Percentiles rank a stretch among this genome's conserved stretches.
These are phyloP conservation scores for Carnegiea gigantea DNA, from an alignment of 179 eudicot species.

Conservation along the genomic window DNA sequence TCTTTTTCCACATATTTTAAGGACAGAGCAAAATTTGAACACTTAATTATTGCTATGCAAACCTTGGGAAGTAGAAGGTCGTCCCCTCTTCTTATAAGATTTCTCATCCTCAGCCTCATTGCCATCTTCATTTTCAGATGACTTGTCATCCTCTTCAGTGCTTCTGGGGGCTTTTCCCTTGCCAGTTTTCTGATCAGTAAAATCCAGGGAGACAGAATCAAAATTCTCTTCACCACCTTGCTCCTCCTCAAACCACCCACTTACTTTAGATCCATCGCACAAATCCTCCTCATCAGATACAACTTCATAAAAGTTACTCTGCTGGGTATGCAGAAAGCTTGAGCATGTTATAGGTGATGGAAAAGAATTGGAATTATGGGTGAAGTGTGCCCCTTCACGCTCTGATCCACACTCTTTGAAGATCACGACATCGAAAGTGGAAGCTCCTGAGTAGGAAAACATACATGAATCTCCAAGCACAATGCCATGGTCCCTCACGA, in stretches of 20 bases:
- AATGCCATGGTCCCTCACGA: neutral
- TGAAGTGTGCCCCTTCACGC: neutral
- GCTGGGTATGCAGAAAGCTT: neutral
- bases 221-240: neutral
- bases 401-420: neutral
- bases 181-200: neutral
- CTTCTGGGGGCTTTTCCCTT: neutral
- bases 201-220: neutral
- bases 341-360: neutral
- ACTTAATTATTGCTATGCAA: neutral
- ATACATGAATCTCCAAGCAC: neutral
- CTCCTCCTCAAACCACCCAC: neutral
- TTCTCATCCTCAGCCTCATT: neutral
- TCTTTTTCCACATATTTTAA: neutral
- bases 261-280: neutral
- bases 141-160: neutral
- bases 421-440: neutral
- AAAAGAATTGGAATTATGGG: neutral
- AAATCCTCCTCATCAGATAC: neutral
- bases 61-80: neutral
- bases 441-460: neutral
- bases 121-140: neutral
- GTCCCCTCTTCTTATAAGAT: neutral
- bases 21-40: neutral
- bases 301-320: neutral